phyloP scores from a whole-genome alignment of 306 rosid species.

The Lupinus albus region DNA sequence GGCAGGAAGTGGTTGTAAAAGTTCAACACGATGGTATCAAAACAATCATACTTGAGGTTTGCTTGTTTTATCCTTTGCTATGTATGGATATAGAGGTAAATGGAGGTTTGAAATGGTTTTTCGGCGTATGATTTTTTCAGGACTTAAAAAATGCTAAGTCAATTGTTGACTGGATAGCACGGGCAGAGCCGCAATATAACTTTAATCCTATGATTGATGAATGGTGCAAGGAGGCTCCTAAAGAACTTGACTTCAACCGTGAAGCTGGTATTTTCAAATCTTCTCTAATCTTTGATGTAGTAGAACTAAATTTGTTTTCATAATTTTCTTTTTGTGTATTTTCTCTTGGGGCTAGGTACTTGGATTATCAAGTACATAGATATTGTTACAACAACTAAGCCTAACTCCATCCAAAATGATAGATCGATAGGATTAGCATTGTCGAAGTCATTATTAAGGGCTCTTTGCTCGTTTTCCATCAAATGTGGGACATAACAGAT shows the following conservation, averaged over 20 bases:
- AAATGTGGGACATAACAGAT: too few relatives aligned
- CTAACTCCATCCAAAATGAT: too few relatives aligned
- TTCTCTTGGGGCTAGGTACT: constrained; percentile 21
- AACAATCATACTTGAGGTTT: constrained; percentile 83
- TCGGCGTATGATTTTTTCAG: constrained; percentile 53
- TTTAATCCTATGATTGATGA: constrained; percentile 97
- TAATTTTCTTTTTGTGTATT: constrained; percentile 26
- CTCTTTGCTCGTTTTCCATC: too few relatives aligned
- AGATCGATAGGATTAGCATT: too few relatives aligned
- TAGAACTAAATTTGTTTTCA: constrained; percentile 25
- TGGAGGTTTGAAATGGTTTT: constrained; percentile 33
- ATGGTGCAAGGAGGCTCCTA: constrained; percentile 99
- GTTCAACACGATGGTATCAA: constrained; percentile 93
- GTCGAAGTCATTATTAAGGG: too few relatives aligned
- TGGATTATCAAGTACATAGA: too few relatives aligned
- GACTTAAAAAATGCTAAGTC: constrained; percentile 94
- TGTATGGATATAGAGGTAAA: constrained; percentile 38
- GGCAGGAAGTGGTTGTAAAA: constrained; percentile 92
- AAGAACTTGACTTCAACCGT: constrained; percentile 87
- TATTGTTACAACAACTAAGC: too few relatives aligned
- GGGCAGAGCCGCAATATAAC: constrained; percentile 95
- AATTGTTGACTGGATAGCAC: constrained; percentile 94
- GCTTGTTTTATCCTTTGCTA: constrained; percentile 37
- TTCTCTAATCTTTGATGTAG: constrained; percentile 30
- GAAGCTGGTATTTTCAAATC: constrained; percentile 77